These are phyloP conservation scores for Metahyphopichia silvanorum DNA, from an alignment of 805 yeast species.

Conservation along the genomic window DNA sequence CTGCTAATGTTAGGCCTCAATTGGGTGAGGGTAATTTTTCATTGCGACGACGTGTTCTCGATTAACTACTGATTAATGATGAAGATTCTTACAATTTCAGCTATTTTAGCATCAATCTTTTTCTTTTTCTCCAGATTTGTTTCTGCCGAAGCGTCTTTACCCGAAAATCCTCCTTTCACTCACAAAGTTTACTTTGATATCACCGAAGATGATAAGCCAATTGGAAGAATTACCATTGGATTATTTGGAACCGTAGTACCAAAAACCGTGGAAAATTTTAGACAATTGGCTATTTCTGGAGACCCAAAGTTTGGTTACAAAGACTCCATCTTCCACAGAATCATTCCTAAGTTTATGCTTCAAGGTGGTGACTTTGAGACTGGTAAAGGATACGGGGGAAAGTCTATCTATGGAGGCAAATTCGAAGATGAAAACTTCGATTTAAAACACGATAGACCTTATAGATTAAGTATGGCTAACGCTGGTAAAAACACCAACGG, in stretches of 20 bases:
- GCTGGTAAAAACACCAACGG: conserved; percentile 81
- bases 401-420: conserved; percentile 71
- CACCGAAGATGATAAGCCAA: conserved; percentile 67
- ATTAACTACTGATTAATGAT: conserved; percentile 7
- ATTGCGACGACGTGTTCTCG: no score
- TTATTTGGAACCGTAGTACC: conserved; percentile 62
- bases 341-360: conserved; percentile 70
- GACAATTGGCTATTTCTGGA: conserved; percentile 60
- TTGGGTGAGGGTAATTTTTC: no score
- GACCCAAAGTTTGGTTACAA: conserved; percentile 66
- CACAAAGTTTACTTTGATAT: conserved; percentile 84
- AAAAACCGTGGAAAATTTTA: conserved; percentile 85
- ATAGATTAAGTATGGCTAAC: conserved; percentile 74
- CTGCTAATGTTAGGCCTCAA: no score
- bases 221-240: conserved; percentile 86
- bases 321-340: conserved; percentile 67
- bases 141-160: conserved; percentile 6
- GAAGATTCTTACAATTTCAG: conserved; percentile 11
- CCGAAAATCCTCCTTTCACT: conserved; percentile 58
- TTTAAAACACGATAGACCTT: conserved; percentile 67
- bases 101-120: conserved; percentile 3
- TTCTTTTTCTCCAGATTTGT: conserved; percentile 8
- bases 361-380: conserved; percentile 87
- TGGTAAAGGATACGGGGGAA: conserved; percentile 75
- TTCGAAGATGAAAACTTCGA: conserved; percentile 77